These are phyloP conservation scores for Solanum chmielewskii DNA, from an alignment of 257 asterid genomes.

Conservation along the genomic window DNA sequence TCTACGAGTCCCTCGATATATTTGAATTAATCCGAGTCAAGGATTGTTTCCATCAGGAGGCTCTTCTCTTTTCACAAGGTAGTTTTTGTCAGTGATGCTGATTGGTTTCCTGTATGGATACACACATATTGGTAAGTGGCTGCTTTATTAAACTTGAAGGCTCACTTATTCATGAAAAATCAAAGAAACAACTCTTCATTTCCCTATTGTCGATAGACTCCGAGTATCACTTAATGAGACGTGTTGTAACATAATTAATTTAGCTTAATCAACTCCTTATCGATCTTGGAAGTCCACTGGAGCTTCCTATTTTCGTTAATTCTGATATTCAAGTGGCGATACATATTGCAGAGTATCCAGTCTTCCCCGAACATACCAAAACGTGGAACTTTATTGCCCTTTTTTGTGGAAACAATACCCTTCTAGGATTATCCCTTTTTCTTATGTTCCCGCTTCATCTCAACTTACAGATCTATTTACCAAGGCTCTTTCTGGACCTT, in stretches of 20 bases:
- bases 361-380: not conserved
- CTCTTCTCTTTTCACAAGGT: too few species aligned
- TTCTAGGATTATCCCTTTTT: not conserved
- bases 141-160: not conserved
- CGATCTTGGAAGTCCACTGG: not conserved
- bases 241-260: not conserved
- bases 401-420: not conserved
- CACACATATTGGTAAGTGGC: too few species aligned
- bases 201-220: not conserved
- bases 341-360: not conserved
- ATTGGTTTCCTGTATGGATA: too few species aligned
- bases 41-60: too few species aligned
- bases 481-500: not conserved
- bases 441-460: not conserved
- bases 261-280: not conserved
- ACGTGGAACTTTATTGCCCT: not conserved
- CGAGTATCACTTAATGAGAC: not conserved
- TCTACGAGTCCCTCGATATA: too few species aligned
- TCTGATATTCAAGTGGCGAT: accelerated
- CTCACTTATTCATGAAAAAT: not conserved
- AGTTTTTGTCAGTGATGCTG: too few species aligned
- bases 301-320: not conserved
- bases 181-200: not conserved
- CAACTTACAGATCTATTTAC: not conserved
- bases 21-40: too few species aligned